A percentile compares a stretch with the other conserved stretches of the same genome.
These are phyloP conservation scores for Simplicillium aogashimaense DNA, from an alignment of 2,329 filamentous ascomycete species.

Conservation along the genomic window DNA sequence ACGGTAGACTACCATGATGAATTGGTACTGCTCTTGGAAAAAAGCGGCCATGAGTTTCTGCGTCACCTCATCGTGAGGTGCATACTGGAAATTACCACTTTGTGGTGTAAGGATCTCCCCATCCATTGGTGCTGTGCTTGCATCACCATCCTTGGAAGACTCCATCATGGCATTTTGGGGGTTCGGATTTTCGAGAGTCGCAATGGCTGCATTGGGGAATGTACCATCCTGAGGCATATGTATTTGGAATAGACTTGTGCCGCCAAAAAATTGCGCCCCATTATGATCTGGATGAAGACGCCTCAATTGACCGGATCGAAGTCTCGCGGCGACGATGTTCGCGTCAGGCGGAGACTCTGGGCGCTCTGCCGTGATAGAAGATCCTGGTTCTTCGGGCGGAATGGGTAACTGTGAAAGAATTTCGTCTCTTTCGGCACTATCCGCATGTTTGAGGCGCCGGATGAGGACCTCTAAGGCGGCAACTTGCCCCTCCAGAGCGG, in stretches of 20 bases:
- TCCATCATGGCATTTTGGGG: neutral
- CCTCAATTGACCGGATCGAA: slow-evolving; percentile 23
- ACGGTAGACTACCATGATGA: slow-evolving; percentile 38
- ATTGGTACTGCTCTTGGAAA: slow-evolving; percentile 36
- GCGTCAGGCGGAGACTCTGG: slow-evolving; percentile 15
- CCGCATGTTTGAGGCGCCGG: slow-evolving; percentile 29
- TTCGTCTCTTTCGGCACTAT: slow-evolving; percentile 26
- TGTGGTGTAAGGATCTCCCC: slow-evolving; percentile 10
- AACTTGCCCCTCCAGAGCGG: slow-evolving; percentile 36
- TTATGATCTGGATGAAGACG: slow-evolving; percentile 26
- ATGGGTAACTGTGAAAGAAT: slow-evolving; percentile 28
- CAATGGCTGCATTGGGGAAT: slow-evolving; percentile 5
- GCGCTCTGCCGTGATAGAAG: slow-evolving; percentile 1
- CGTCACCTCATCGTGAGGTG: slow-evolving; percentile 32
- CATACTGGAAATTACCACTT: slow-evolving; percentile 20
- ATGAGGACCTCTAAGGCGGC: slow-evolving; percentile 34
- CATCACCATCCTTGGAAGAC: neutral
- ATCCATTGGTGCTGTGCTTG: neutral
- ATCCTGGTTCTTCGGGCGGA: slow-evolving; percentile 11
- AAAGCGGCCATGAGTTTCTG: slow-evolving; percentile 35
- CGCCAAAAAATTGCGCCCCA: slow-evolving; percentile 35
- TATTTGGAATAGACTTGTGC: slow-evolving; percentile 35
- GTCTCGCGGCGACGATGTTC: slow-evolving; percentile 19
- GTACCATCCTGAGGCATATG: slow-evolving; percentile 17
- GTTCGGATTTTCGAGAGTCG: slow-evolving; percentile 5